These are phyloP conservation scores for Coemansia sp. DNA, from an alignment of 192 early-diverging fungal genomes.

Conservation along the genomic window DNA sequence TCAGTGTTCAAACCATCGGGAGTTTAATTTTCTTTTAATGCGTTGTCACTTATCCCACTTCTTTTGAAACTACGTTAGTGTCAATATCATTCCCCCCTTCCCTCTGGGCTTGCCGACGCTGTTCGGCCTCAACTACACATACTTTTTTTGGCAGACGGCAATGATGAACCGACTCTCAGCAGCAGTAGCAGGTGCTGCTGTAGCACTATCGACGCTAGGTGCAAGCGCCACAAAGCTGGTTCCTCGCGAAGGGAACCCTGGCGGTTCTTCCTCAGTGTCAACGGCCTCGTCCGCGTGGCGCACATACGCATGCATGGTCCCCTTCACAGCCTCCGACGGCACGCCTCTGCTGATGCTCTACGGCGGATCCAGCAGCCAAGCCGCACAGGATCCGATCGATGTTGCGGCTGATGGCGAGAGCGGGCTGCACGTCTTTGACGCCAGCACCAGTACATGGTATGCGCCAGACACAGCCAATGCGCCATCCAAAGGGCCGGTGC, in stretches of 20 bases:
- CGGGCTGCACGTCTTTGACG: conserved; percentile 45
- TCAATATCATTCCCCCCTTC: too few species aligned
- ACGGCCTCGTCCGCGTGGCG: conserved; percentile 43
- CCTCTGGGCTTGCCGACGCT: too few species aligned
- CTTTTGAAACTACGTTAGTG: too few species aligned
- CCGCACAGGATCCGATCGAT: conserved; percentile 27
- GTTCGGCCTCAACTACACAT: too few species aligned
- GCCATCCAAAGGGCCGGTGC: conserved; percentile 33
- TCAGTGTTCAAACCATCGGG: too few species aligned
- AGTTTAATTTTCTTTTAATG: too few species aligned
- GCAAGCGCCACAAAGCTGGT: background rate
- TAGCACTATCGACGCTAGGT: background rate
- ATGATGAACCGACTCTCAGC: background rate
- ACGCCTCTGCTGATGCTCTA: conserved; percentile 51
- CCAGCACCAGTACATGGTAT: conserved; percentile 48
- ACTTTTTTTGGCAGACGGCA: background rate
- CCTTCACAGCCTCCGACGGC: conserved; percentile 40
- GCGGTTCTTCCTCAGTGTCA: conserved; percentile 35
- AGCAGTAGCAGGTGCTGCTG: background rate
- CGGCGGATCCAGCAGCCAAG: conserved; percentile 45
- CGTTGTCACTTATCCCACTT: too few species aligned
- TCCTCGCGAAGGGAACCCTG: conserved; percentile 38
- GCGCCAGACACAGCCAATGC: conserved; percentile 44
- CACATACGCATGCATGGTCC: conserved; percentile 49
- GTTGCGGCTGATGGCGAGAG: conserved; percentile 28